phyloP scores from a whole-genome alignment of 805 yeast genomes.

The Kockiozyma suomiensis region DNA sequence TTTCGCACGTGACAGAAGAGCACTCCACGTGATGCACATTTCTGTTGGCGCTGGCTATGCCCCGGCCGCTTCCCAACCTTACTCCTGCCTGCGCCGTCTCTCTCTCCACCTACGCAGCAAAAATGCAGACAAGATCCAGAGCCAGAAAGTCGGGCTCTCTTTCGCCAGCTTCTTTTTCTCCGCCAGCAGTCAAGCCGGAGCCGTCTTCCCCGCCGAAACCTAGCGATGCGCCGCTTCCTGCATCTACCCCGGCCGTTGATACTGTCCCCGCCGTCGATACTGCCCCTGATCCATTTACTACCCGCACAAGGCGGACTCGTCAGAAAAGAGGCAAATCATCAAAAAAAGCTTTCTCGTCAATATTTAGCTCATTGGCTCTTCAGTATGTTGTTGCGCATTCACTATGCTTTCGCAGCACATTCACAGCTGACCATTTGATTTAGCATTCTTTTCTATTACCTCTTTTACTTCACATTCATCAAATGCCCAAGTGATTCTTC shows the following conservation, averaged over 20 bases:
- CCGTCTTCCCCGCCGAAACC: neutral
- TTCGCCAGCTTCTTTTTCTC: neutral
- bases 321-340: neutral
- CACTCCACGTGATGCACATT: too few species aligned
- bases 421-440: conserved; percentile 38
- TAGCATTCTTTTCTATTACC: conserved; percentile 36
- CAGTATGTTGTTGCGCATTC: neutral
- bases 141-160: neutral
- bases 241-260: neutral
- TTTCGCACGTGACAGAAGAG: too few species aligned
- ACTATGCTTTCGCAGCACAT: neutral
- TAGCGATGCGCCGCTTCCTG: neutral
- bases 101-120: neutral
- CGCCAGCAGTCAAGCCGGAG: neutral
- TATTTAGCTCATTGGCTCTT: neutral
- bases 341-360: neutral
- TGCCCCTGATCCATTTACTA: neutral
- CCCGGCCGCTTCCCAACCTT: neutral
- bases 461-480: conserved; percentile 8
- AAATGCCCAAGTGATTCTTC: conserved; percentile 18
- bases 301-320: conserved; percentile 5
- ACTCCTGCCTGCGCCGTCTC: neutral
- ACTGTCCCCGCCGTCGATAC: neutral
- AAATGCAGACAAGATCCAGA: conserved; percentile 3
- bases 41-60: neutral